phyloP scores from a whole-genome alignment of 345 rosid species.

The Euphorbia tirucalli region DNA sequence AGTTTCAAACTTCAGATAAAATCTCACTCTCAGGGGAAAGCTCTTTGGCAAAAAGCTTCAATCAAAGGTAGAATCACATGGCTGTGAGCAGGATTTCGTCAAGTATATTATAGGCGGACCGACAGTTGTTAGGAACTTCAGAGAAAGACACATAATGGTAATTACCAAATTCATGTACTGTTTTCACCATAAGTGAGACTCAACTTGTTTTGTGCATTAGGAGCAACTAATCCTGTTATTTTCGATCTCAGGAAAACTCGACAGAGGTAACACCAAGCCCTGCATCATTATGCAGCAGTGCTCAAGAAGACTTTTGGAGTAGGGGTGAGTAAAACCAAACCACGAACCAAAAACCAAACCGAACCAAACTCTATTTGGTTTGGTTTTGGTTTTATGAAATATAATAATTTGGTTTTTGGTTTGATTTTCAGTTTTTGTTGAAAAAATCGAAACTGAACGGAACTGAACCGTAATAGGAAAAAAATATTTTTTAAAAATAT shows the following conservation, averaged over 20 bases:
- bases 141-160: constrained; percentile 54
- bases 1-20: no score
- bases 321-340: no score
- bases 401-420: no score
- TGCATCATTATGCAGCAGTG: constrained; percentile 71
- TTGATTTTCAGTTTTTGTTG: no score
- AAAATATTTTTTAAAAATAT: no score
- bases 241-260: constrained; percentile 62
- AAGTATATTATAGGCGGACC: constrained; percentile 68
- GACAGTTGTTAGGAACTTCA: constrained; percentile 41
- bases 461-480: no score
- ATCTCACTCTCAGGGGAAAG: no score
- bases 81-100: constrained; percentile 38
- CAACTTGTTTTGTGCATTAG: not conserved
- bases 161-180: not conserved
- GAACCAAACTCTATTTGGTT: no score
- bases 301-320: constrained; percentile 81
- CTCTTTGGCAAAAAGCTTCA: no score
- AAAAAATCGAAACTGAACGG: no score
- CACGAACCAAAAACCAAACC: no score
- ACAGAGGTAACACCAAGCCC: constrained; percentile 99
- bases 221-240: not conserved
- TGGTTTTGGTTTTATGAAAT: no score
- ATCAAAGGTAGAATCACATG: constrained; percentile 51
- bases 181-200: not conserved